Base-by-base conservation (phyloP, 1,284 basidiomycete species). In the Melampsora americana region DNA sequence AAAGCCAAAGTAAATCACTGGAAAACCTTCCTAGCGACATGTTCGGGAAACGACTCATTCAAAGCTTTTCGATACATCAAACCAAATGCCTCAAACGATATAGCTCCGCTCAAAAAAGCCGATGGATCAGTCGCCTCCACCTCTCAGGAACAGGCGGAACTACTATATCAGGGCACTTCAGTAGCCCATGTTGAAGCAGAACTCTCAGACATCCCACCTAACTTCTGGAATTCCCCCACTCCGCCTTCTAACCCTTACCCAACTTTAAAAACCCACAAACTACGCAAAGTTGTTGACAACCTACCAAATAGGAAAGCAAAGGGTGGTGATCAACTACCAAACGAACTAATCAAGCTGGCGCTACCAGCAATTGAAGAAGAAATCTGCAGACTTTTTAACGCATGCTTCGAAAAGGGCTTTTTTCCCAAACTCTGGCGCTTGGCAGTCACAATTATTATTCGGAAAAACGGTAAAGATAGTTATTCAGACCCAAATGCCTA, bases 21-120 rank as follows among this genome's bases (percentile, higher is more conserved):
- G 66, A 18, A 28, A 12, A 69, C 28, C 2, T 69, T 35, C 28
- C 30, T 69, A 30, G 66, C 66, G 7, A 18, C 14, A 28, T 53
- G 46, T n/a, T 28, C 23, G 4, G n/a, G 32, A 2, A 39, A 5
- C 16, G 30, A 50, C 1, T 30, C 65, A 0, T 73, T 66, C 26
- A 61, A 73, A 53, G 71, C 61, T 12, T 73, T 53, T 48, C 14
- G 56, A 44, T 73, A 50, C 64, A 16, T 23, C 4, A 53, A 53
- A 12, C 50, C 50, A 16, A 53, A 18, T 23, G 16, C 50, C 50
- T 20, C 50, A 4, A 23, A 12, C 14, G 50, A 53, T 18, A 53
- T 53, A 5, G 50, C 50, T 5, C 50, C 50, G 3, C 50, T 53
- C 16, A 20, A 53, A 20, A 53, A 53, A 23, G 50, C 50, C 5